Conservation (phyloP, 163 green algal species). For the Chlorella variabilis region DNA sequence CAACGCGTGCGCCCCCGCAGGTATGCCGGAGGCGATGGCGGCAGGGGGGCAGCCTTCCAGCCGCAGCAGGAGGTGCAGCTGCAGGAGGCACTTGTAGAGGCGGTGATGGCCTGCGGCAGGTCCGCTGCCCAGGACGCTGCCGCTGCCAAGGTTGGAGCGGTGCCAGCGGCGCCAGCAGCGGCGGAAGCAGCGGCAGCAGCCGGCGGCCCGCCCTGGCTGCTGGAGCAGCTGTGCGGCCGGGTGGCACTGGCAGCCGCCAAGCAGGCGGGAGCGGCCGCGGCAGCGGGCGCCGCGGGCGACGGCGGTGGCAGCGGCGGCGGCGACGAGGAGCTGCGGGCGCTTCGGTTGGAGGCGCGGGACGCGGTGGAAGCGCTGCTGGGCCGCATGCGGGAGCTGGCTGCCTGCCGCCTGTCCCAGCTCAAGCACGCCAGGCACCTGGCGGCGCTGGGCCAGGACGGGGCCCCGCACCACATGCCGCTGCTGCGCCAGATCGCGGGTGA, state of each 20-base stretch:
- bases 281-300: neutral
- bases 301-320: neutral
- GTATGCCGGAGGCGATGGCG: neutral
- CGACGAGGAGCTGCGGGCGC: neutral
- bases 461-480: neutral
- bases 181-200: neutral
- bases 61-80: constrained; percentile 24
- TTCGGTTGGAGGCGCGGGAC: constrained; percentile 19
- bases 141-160: too few relatives aligned
- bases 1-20: neutral
- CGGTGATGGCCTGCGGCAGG: constrained; percentile 4
- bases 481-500: constrained; percentile 12
- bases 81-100: constrained; percentile 8
- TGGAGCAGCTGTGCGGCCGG: neutral
- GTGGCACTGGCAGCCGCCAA: neutral
- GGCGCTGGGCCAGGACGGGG: constrained; percentile 1
- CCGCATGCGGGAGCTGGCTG: neutral
- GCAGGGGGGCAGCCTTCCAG: neutral
- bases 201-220: neutral
- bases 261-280: neutral
- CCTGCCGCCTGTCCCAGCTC: neutral
- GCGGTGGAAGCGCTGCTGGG: constrained; percentile 14
- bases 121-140: too few relatives aligned
- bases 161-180: neutral
- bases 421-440: neutral